Conservation (phyloP, 371 early-diverging fungal genomes). For the Apophysomyces trapeziformis region DNA sequence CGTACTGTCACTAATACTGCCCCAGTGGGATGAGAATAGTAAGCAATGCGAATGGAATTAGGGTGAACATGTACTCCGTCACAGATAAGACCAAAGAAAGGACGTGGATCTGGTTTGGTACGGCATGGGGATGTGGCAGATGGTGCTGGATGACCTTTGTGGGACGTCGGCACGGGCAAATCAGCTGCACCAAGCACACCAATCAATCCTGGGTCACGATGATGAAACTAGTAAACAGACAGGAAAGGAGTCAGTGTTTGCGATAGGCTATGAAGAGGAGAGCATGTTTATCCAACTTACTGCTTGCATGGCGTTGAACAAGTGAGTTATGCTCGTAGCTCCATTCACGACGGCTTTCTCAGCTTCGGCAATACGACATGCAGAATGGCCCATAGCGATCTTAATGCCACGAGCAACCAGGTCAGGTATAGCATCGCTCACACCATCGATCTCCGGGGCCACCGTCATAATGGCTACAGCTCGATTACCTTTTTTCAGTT, state of each 20-base stretch:
- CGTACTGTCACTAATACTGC: conserved; percentile 69
- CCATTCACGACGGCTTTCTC: conserved; percentile 69
- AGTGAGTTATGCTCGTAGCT: conserved; percentile 69
- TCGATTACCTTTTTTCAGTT: conserved; percentile 30
- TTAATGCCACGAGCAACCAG: conserved; percentile 64
- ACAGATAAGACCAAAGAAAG: conserved; percentile 84
- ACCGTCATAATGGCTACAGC: conserved; percentile 72
- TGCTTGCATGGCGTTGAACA: conserved; percentile 80
- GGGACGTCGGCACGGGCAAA: conserved; percentile 33
- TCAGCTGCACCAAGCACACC: conserved; percentile 70
- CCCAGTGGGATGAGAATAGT: conserved; percentile 77
- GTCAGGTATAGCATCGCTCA: conserved; percentile 67
- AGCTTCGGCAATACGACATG: conserved; percentile 66
- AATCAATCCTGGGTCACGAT: conserved; percentile 83
- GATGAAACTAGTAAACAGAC: conserved; percentile 63
- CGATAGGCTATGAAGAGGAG: not conserved
- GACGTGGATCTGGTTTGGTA: conserved; percentile 58
- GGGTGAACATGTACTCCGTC: conserved; percentile 86
- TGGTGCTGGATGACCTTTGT: conserved; percentile 33
- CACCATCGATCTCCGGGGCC: conserved; percentile 78
- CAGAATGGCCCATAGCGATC: conserved; percentile 74
- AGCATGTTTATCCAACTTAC: conserved; percentile 18
- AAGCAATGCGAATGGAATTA: conserved; percentile 81
- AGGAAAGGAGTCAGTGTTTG: not conserved
- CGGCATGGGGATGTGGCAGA: conserved; percentile 40